Evolutionary conservation across 1,139 yeast species (phyloP).

Genomic region (Hyphopichia buzzinii): DNA sequence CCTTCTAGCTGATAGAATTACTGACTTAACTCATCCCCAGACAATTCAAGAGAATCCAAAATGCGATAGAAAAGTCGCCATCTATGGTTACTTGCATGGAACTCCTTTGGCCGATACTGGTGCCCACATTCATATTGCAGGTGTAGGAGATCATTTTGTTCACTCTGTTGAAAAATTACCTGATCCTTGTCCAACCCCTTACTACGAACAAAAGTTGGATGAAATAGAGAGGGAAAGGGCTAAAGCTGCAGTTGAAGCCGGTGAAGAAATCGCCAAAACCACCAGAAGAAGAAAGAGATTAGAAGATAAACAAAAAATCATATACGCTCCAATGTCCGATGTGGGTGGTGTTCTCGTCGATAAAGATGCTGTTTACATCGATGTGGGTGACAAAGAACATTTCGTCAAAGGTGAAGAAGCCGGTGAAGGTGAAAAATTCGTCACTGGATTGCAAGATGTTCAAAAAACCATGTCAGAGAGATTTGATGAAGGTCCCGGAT

Average conservation of each 20-base stretch:
- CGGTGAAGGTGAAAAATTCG: slow-evolving; percentile 82
- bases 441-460: slow-evolving; percentile 75
- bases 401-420: slow-evolving; percentile 69
- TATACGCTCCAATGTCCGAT: slow-evolving; percentile 99
- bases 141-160: slow-evolving; percentile 86
- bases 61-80: slow-evolving; percentile 82
- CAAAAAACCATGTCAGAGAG: slow-evolving; percentile 62
- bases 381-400: slow-evolving; percentile 63
- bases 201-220: slow-evolving; percentile 79
- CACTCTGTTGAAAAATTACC: slow-evolving; percentile 83
- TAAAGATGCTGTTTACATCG: slow-evolving; percentile 94
- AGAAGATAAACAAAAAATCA: slow-evolving; percentile 90
- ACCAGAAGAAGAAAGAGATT: slow-evolving; percentile 79
- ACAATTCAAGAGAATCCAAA: slow-evolving; percentile 74
- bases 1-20: slow-evolving; percentile 82
- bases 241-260: slow-evolving; percentile 60
- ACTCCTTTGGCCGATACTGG: slow-evolving; percentile 74
- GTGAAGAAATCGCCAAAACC: slow-evolving; percentile 53
- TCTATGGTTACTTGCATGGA: slow-evolving; percentile 95
- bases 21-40: slow-evolving; percentile 95
- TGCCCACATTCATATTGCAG: slow-evolving; percentile 90
- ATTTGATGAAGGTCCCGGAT: slow-evolving; percentile 63
- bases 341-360: slow-evolving; percentile 97
- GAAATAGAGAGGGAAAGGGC: slow-evolving; percentile 71
- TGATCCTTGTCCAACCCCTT: slow-evolving; percentile 99